Conservation (phyloP, 2,329 filamentous ascomycete genomes). For the Ophiostoma perfectum region DNA sequence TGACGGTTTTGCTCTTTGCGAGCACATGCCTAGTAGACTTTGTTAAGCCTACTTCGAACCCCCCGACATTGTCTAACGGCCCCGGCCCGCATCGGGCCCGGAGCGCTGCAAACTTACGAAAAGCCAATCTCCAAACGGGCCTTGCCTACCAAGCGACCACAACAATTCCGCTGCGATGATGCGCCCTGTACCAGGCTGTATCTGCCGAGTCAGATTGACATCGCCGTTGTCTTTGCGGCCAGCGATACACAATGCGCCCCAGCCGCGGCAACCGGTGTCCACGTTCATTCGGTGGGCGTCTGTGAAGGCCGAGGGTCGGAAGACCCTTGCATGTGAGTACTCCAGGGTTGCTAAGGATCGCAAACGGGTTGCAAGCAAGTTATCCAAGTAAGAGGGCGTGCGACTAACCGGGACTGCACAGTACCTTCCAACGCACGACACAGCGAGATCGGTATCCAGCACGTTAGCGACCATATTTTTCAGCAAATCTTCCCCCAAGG, state of each 20-base stretch:
- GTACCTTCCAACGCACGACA: conserved; percentile 60
- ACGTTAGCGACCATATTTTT: conserved; percentile 79
- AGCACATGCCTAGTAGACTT: background rate
- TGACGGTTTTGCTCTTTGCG: background rate
- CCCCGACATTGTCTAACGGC: background rate
- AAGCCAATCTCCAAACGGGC: no score
- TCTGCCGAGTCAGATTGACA: conserved; percentile 32
- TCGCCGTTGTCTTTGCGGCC: conserved; percentile 47
- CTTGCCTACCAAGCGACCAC: background rate
- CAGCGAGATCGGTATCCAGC: conserved; percentile 93
- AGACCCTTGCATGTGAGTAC: conserved; percentile 41
- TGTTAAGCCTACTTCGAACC: background rate
- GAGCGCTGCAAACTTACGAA: conserved; percentile 15
- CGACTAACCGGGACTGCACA: conserved; percentile 25
- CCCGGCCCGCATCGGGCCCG: conserved; percentile 14
- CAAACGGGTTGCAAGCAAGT: background rate
- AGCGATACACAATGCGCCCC: conserved; percentile 42
- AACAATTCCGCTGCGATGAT: conserved; percentile 36
- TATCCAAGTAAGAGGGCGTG: background rate
- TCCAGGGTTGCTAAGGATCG: background rate
- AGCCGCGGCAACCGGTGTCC: conserved; percentile 31
- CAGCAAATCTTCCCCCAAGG: conserved; percentile 69
- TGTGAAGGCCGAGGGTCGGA: conserved; percentile 30
- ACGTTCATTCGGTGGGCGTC: conserved; percentile 41
- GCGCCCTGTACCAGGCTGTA: conserved; percentile 34